Percentiles rank a stretch among this genome's conserved stretches.
Evolutionary conservation across 106 monocot genomes (phyloP).

Genomic region (Acanthochlamys bracteata): DNA sequence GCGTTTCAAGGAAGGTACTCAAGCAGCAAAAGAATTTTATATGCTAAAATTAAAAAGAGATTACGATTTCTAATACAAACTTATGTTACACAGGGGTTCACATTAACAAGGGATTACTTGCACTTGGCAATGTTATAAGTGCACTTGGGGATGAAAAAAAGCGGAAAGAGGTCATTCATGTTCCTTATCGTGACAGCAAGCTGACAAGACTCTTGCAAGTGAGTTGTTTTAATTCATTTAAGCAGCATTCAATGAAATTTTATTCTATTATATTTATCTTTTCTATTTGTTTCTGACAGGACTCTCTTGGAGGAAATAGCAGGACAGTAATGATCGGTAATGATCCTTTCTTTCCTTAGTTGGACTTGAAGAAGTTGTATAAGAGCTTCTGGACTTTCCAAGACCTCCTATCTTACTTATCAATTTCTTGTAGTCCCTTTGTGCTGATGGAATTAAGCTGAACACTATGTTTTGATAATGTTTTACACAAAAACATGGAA

Average conservation of each 20-base stretch:
- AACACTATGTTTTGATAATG: too few species aligned
- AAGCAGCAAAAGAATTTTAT: not conserved
- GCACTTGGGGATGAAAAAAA: constrained; percentile 98
- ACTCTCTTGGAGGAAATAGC: constrained; percentile 99
- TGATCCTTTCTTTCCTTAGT: not conserved
- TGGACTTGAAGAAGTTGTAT: too few species aligned
- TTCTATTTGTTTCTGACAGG: constrained; percentile 39
- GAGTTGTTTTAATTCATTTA: not conserved
- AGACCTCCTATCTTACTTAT: not conserved
- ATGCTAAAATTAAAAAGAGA: not conserved
- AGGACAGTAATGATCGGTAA: constrained; percentile 99
- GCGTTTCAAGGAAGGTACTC: constrained; percentile 93
- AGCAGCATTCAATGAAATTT: not conserved
- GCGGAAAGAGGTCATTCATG: constrained; percentile 89
- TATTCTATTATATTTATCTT: not conserved
- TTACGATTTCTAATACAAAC: not conserved
- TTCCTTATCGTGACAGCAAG: constrained; percentile 99
- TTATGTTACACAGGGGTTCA: constrained; percentile 70
- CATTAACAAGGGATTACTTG: constrained; percentile 93
- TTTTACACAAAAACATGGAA: too few species aligned
- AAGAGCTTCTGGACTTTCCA: not conserved
- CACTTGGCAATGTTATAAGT: constrained; percentile 98
- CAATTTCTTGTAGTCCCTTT: not conserved
- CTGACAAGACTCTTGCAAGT: constrained; percentile 96
- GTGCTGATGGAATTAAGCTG: too few species aligned